A percentile compares a stretch with the other conserved stretches of the same genome.
Evolutionary conservation across 371 early-diverging fungal genomes (phyloP).

Genomic region (Amoeboaphelidium protococcarum): DNA sequence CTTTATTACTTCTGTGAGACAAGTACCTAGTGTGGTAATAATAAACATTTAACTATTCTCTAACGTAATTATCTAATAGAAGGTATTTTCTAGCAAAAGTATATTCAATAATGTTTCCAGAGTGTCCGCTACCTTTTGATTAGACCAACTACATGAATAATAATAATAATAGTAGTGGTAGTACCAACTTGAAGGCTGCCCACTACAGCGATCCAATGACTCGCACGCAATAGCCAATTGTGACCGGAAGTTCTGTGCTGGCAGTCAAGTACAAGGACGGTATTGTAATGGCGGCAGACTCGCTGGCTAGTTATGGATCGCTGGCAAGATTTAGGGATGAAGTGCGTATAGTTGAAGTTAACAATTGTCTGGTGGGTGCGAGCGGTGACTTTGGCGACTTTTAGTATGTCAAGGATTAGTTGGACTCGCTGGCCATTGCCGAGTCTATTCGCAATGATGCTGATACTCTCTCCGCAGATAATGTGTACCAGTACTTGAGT

Average conservation of each 20-base stretch:
- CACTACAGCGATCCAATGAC: constrained; percentile 12
- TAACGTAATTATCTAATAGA: too few relatives aligned
- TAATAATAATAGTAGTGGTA: too few relatives aligned
- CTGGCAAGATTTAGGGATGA: constrained; percentile 81
- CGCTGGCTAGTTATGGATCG: constrained; percentile 74
- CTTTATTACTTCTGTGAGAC: too few relatives aligned
- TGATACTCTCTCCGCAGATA: constrained; percentile 46
- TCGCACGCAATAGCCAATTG: constrained; percentile 37
- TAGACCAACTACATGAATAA: too few relatives aligned
- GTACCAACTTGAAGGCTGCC: too few relatives aligned
- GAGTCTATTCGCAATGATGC: constrained; percentile 74
- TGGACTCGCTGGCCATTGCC: constrained; percentile 51
- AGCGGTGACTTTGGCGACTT: constrained; percentile 89
- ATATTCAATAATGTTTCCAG: too few relatives aligned
- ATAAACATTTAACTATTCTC: too few relatives aligned
- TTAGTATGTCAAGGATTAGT: constrained; percentile 57
- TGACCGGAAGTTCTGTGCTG: constrained; percentile 88
- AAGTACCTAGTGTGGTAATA: too few relatives aligned
- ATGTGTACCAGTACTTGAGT: constrained; percentile 70
- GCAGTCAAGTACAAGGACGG: constrained; percentile 91
- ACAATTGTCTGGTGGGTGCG: constrained; percentile 53
- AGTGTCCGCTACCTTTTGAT: too few relatives aligned
- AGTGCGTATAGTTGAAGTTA: constrained; percentile 50
- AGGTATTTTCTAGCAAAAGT: too few relatives aligned
- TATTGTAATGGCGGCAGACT: constrained; percentile 90